Base-by-base conservation (phyloP, 176 grass and related monocot genomes). In the Zoysia pacifica region DNA sequence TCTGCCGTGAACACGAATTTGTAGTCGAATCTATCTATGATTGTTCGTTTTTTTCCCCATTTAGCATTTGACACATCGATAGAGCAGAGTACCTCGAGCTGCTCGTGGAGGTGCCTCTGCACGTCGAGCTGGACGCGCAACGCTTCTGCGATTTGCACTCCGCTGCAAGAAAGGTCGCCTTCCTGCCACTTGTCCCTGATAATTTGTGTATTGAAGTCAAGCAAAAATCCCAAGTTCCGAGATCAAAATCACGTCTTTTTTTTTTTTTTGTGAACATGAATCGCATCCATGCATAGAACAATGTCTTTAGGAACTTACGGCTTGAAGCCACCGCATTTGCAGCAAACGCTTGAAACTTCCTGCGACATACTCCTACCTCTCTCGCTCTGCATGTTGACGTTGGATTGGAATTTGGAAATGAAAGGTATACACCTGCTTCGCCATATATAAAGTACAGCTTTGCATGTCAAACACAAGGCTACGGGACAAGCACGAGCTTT, bases 81-180 rank as follows among this genome's bases (percentile, higher is more conserved):
- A 48, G 13, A 56, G 69, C 70, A 28, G 28, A 28, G 28, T 28
- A 97, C 94, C 94, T 97, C 89, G 2, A 97, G 89, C 82, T 97
- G 94, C 80, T 97, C 94, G 52, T 97, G 89, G 80, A 97, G 94
- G n/a, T 83, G 73, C 85, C 81, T 91, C 82, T 97, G 94, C 28
- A 97, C 91, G 72, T 94, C 91, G 45, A 94, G 86, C 76, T 97
- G 94, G 71, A 88, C 77, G 72, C 70, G 80, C 35, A 97, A 87
- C 75, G 94, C 89, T 80, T 97, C 89, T 5, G 94, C 90, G 74
- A 94, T 90, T 62, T 92, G 87, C 71, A 85, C 77, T 58, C 89
- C 91, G 83, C 94, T 97, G 69, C 84, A 75, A 11, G 62, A 12
- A 64, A 77, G 36, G 41, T 11, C 19, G 66, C 28, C 28, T 28